phyloP scores from a whole-genome alignment of 805 yeast species.

The Candida vartiovaarae region DNA sequence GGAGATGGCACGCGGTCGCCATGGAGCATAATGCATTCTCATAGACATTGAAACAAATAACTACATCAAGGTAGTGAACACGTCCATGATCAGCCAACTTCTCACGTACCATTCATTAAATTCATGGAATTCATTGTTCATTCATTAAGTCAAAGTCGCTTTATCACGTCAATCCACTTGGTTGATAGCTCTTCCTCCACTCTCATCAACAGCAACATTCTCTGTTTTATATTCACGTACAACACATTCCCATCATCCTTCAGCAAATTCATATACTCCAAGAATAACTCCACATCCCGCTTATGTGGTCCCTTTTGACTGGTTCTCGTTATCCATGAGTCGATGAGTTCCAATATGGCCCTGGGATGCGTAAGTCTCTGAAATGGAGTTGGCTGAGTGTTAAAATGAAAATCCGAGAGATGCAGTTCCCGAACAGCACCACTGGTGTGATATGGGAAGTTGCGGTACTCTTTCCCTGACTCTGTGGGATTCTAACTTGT shows the following conservation, averaged over 20 bases:
- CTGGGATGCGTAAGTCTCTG: slow-evolving; percentile 27
- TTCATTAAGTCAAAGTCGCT: not conserved
- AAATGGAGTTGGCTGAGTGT: slow-evolving; percentile 19
- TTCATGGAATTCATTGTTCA: not conserved
- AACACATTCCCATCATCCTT: slow-evolving; percentile 21
- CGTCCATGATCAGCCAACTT: too few species aligned
- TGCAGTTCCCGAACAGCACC: slow-evolving; percentile 2
- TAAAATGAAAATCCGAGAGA: slow-evolving; percentile 6
- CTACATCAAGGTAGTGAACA: too few species aligned
- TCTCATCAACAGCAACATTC: slow-evolving; percentile 10
- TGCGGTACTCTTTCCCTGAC: slow-evolving; percentile 6
- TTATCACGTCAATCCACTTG: slow-evolving; percentile 7
- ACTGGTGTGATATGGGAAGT: not conserved
- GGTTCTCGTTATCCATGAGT: slow-evolving; percentile 32
- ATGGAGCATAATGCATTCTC: too few species aligned
- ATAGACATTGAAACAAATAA: too few species aligned
- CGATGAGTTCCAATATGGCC: slow-evolving; percentile 28
- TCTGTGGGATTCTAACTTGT: slow-evolving; percentile 9
- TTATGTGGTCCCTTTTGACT: slow-evolving; percentile 30
- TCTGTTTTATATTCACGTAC: slow-evolving; percentile 6
- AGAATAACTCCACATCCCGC: slow-evolving; percentile 33
- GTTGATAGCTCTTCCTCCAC: slow-evolving; percentile 4
- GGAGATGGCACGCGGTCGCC: too few species aligned
- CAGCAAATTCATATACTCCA: slow-evolving; percentile 26
- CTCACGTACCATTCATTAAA: too few species aligned